Percentiles rank a stretch among this genome's conserved stretches.
These are phyloP conservation scores for Schoenoplectus tabernaemontani DNA, from an alignment of 202 grass and related monocot genomes.

Conservation along the genomic window DNA sequence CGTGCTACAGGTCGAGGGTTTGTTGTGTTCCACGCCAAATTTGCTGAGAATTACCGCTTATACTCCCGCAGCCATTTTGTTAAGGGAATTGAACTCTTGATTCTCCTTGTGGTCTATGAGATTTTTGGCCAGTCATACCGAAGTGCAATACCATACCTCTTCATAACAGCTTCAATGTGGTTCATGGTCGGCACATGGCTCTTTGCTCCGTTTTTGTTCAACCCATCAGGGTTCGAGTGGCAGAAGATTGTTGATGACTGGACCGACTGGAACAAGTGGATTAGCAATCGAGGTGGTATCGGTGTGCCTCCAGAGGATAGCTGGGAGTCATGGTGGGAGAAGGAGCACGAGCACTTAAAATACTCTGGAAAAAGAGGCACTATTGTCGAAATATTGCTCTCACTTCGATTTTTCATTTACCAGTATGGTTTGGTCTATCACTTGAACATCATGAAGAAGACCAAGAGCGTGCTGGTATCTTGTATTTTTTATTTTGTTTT, in stretches of 20 bases:
- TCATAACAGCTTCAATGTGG: constrained; percentile 93
- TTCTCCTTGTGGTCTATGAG: constrained; percentile 77
- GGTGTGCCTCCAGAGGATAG: constrained; percentile 70
- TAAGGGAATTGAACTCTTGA: constrained; percentile 86
- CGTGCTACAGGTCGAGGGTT: constrained; percentile 89
- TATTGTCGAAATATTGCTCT: constrained; percentile 64
- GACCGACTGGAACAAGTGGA: constrained; percentile 95
- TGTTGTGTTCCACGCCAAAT: constrained; percentile 23
- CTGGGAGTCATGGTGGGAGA: constrained; percentile 99
- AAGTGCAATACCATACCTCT: constrained; percentile 67
- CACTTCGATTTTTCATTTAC: constrained; percentile 80
- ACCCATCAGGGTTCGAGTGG: not conserved
- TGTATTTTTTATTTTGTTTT: constrained; percentile 2
- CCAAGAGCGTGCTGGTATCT: constrained; percentile 62
- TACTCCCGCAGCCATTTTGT: constrained; percentile 97
- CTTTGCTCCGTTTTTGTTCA: constrained; percentile 63
- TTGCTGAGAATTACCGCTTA: constrained; percentile 80
- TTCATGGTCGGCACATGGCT: constrained; percentile 97
- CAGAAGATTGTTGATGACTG: constrained; percentile 58
- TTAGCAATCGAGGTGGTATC: constrained; percentile 79
- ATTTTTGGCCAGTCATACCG: constrained; percentile 72
- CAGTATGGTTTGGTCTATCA: constrained; percentile 92
- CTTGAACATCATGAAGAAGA: constrained; percentile 67
- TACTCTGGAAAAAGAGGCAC: constrained; percentile 75
- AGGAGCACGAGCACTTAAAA: constrained; percentile 76